Evolutionary conservation across 768 basidiomycete species (phyloP).

Genomic region (Sutorius australiensis): DNA sequence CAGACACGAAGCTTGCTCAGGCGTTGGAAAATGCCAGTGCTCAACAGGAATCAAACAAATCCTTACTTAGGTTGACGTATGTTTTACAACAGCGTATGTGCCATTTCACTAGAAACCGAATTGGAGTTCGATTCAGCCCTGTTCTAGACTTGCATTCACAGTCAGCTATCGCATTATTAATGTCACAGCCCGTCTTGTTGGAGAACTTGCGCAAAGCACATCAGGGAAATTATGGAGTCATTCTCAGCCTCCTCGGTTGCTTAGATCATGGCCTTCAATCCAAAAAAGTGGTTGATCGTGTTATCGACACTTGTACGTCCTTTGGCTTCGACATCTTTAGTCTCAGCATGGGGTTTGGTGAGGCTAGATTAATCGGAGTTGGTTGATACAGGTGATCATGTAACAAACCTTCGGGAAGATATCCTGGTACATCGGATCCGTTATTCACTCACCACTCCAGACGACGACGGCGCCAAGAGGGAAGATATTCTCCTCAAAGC

Average conservation of each 20-base stretch:
- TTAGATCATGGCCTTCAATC: constrained; percentile 80
- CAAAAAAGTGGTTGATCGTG: constrained; percentile 87
- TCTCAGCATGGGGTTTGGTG: background rate
- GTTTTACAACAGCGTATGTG: constrained; percentile 72
- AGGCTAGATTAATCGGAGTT: constrained; percentile 6
- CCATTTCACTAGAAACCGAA: background rate
- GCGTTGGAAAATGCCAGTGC: constrained; percentile 71
- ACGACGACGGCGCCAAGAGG: constrained; percentile 51
- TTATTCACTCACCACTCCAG: constrained; percentile 78
- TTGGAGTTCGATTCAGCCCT: background rate
- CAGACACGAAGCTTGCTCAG: constrained; percentile 57
- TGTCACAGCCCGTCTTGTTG: constrained; percentile 72
- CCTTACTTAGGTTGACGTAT: constrained; percentile 73
- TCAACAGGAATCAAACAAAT: constrained; percentile 75
- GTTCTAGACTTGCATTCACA: constrained; percentile 64
- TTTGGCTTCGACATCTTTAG: background rate
- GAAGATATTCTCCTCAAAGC: constrained; percentile 62
- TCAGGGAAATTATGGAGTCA: constrained; percentile 87
- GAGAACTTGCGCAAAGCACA: constrained; percentile 89
- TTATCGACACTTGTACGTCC: constrained; percentile 69
- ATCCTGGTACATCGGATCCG: constrained; percentile 78
- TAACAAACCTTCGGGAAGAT: constrained; percentile 87
- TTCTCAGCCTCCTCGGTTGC: constrained; percentile 90
- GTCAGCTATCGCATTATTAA: constrained; percentile 80
- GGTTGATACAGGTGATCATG: constrained; percentile 69